A percentile compares a stretch with the other conserved stretches of the same genome.
Conservation (phyloP, 768 basidiomycete species). For the Boletus vermiculosoides region DNA sequence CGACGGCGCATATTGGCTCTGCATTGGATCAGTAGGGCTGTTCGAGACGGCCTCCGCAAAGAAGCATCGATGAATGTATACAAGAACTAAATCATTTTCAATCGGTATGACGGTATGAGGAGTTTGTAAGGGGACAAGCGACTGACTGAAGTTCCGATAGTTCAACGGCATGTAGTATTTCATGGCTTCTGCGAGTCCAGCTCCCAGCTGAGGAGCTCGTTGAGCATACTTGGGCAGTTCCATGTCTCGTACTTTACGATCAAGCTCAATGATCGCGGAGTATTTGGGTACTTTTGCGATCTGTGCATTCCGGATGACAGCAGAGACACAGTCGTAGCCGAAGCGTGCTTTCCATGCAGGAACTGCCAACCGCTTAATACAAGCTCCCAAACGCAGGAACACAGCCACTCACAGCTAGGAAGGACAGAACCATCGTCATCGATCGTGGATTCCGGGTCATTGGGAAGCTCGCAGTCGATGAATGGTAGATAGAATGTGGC, state of each 20-base stretch:
- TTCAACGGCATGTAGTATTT: conserved; percentile 73
- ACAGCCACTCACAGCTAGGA: conserved; percentile 52
- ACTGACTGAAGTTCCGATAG: conserved; percentile 66
- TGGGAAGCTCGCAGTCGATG: conserved; percentile 69
- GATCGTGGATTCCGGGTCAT: conserved; percentile 57
- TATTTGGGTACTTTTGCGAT: conserved; percentile 65
- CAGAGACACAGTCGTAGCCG: conserved; percentile 61
- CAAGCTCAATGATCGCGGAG: conserved; percentile 59
- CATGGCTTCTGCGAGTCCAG: conserved; percentile 62
- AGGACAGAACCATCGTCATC: conserved; percentile 56
- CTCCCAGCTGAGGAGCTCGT: conserved; percentile 46
- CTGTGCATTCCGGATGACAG: conserved; percentile 66
- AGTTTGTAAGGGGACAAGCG: neutral
- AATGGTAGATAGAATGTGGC: conserved; percentile 69
- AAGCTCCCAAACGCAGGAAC: neutral
- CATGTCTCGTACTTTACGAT: conserved; percentile 67
- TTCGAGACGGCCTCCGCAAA: conserved; percentile 71
- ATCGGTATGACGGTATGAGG: neutral
- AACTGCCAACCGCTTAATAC: conserved; percentile 37
- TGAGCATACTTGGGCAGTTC: conserved; percentile 62
- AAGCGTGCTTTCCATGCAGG: conserved; percentile 71
- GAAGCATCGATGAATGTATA: conserved; percentile 75
- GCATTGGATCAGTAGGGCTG: conserved; percentile 64
- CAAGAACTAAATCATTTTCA: conserved; percentile 44
- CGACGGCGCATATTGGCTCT: conserved; percentile 62